Evolutionary conservation across 2,329 filamentous ascomycete genomes (phyloP), one percentile per base, ranked within the genome.

Genomic region (Paecilomyces sp.): DNA sequence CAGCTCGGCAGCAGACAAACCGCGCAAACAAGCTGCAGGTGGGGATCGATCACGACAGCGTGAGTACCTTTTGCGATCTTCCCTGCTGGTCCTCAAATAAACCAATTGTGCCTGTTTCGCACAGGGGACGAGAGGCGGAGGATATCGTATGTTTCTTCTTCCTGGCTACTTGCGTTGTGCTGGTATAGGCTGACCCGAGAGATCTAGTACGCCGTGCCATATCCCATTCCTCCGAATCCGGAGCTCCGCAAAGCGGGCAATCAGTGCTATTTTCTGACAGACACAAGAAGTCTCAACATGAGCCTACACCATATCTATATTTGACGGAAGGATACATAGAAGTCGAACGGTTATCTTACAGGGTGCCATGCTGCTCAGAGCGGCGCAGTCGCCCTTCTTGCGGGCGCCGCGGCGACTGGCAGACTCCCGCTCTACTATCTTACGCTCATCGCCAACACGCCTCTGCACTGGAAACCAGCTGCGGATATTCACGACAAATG

Each of bases 321-420:
- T 47, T 30, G 13, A 53, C 11, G n/a, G 51, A 53, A 25, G 51
- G 22, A 28, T 53, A 53, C 4, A 53, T 13, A 25, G 22, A 25
- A 15, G 7, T 59, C 12, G 22, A 59, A 55, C 62, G 54, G 53
- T 58, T 41, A 55, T 33, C 58, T 18, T 51, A 58, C 57, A 58
- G 56, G 61, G 62, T 65, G 66, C 58, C 60, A 76, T 77, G 74
- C 69, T 76, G 65, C 70, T 71, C 64, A 69, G 71, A 70, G 70
- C 72, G 60, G 69, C 68, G 47, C 71, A 70, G 62, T 67, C 70
- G 64, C 69, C 68, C 58, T 72, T 72, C 61, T 68, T 66, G 70
- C 69, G 71, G 56, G 61, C 66, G 64, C 66, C 70, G 53, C 61
- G 65, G 62, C 72, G 66, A 61, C 65, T 67, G 59, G 59, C 63